These are phyloP conservation scores for Colletotrichum sp. DNA, from an alignment of 2,329 filamentous ascomycete genomes.

Conservation along the genomic window DNA sequence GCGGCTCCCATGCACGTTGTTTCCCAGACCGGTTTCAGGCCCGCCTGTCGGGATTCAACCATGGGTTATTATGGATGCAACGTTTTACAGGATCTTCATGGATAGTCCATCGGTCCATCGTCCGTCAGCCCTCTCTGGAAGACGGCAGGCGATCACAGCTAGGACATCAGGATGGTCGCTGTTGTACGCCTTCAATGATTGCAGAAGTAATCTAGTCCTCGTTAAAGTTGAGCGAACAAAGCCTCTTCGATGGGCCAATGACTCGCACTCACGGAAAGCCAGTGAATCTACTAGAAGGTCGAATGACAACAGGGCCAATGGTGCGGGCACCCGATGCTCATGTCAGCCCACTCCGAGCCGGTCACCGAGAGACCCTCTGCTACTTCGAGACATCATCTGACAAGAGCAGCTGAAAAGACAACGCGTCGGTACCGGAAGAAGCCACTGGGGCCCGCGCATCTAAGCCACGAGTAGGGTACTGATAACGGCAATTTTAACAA, in stretches of 20 bases:
- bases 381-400: slow-evolving; percentile 12
- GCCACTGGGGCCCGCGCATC: background rate
- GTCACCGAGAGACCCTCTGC: background rate
- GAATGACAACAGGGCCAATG: background rate
- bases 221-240: background rate
- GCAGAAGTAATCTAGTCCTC: background rate
- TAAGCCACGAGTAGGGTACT: background rate
- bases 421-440: background rate
- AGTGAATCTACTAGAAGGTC: background rate
- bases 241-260: background rate
- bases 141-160: background rate
- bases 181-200: background rate
- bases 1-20: slow-evolving; percentile 10
- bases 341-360: background rate
- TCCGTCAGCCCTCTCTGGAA: background rate
- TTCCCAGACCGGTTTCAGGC: slow-evolving; percentile 18
- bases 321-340: background rate
- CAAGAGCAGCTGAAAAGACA: slow-evolving; percentile 1
- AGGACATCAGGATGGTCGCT: background rate
- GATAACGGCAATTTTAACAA: background rate
- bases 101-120: slow-evolving; percentile 4
- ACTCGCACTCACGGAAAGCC: background rate
- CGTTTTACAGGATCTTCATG: slow-evolving; percentile 22
- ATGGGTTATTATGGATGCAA: slow-evolving; percentile 18
- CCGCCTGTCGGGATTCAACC: slow-evolving; percentile 6